A percentile compares a stretch with the other conserved stretches of the same genome.
phyloP scores from a whole-genome alignment of 2,329 filamentous ascomycete species.

The Claviceps sorghi region DNA sequence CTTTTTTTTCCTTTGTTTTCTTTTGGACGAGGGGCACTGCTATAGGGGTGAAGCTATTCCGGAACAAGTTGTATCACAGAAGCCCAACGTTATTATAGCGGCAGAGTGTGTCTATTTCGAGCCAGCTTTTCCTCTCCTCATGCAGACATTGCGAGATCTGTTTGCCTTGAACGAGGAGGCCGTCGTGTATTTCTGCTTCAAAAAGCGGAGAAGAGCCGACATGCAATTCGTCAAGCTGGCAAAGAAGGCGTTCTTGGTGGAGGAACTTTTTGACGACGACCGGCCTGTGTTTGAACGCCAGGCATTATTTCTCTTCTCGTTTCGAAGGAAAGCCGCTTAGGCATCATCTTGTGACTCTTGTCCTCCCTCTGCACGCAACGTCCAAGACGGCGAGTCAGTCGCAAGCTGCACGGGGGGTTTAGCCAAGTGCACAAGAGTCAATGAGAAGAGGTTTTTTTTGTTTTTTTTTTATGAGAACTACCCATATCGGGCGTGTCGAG shows the following conservation, averaged over 20 bases:
- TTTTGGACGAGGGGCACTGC: too few species aligned
- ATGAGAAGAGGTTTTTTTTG: neutral
- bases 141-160: conserved; percentile 62
- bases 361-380: neutral
- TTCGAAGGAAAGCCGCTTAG: conserved; percentile 21
- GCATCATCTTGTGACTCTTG: neutral
- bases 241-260: conserved; percentile 49
- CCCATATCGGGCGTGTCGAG: neutral
- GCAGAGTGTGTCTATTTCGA: conserved; percentile 97
- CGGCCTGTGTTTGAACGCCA: conserved; percentile 41
- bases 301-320: conserved; percentile 45
- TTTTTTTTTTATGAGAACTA: neutral
- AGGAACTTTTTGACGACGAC: conserved; percentile 48
- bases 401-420: neutral
- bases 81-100: conserved; percentile 73
- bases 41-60: conserved; percentile 47
- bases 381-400: neutral
- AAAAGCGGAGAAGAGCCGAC: conserved; percentile 73
- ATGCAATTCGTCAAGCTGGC: conserved; percentile 60
- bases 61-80: conserved; percentile 34
- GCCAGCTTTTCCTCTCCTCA: conserved; percentile 77
- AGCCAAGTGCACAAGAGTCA: neutral
- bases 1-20: neutral
- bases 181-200: conserved; percentile 75
- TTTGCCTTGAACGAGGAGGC: conserved; percentile 55